Percentiles rank a stretch among this genome's conserved stretches.
phyloP scores from a whole-genome alignment of 768 basidiomycete genomes.

The Panellus pusillus region DNA sequence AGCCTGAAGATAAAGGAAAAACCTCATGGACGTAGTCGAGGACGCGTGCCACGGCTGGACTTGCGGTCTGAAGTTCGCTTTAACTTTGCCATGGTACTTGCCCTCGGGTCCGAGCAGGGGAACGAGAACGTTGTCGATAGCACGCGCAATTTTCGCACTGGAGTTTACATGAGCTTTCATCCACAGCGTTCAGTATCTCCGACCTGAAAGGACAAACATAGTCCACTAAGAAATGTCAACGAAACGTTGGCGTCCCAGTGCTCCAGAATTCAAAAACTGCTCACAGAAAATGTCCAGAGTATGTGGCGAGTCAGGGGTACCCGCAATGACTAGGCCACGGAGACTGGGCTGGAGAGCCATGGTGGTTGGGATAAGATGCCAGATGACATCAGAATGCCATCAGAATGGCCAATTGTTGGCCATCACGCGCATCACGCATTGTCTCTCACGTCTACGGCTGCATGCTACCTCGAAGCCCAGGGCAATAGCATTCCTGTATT shows the following conservation, averaged over 20 bases:
- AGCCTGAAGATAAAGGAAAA: slow-evolving; percentile 45
- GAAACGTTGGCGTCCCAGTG: background rate
- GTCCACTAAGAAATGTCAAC: slow-evolving; percentile 54
- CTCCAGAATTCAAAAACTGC: slow-evolving; percentile 23
- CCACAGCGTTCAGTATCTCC: background rate
- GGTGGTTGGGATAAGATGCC: background rate
- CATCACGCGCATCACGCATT: too few relatives aligned
- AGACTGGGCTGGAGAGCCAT: slow-evolving; percentile 86
- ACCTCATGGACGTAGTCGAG: slow-evolving; percentile 85
- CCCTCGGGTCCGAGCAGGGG: slow-evolving; percentile 60
- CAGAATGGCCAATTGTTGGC: too few relatives aligned
- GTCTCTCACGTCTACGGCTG: too few relatives aligned
- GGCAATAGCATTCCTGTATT: too few relatives aligned
- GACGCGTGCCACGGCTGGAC: slow-evolving; percentile 80
- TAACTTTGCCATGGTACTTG: slow-evolving; percentile 70
- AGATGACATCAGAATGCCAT: too few relatives aligned
- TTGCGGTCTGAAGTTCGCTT: slow-evolving; percentile 67
- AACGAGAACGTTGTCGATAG: slow-evolving; percentile 59
- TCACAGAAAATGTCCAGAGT: slow-evolving; percentile 78
- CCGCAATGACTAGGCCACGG: slow-evolving; percentile 61
- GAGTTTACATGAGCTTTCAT: background rate
- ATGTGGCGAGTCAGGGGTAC: slow-evolving; percentile 60
- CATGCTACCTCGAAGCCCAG: too few relatives aligned
- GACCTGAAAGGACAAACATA: slow-evolving; percentile 87
- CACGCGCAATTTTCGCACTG: slow-evolving; percentile 61